Conservation (phyloP, 108 stramenopile genomes). For the Craspedostauros australis region DNA sequence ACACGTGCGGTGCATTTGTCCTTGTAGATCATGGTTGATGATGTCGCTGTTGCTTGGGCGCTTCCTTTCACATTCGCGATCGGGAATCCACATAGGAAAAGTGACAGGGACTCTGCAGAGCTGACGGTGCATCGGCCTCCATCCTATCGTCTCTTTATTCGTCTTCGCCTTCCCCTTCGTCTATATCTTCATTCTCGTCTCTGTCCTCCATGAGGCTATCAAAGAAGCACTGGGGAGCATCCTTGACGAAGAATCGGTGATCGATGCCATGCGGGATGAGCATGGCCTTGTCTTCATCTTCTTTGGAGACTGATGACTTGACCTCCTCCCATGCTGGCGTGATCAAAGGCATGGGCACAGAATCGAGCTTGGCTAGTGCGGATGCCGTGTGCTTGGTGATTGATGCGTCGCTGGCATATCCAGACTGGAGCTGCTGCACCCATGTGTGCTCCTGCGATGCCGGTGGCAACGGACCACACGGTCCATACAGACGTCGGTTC, state of each 20-base stretch:
- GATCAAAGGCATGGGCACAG: conserved; percentile 26
- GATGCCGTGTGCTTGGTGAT: conserved; percentile 3
- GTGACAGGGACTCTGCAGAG: too few species aligned
- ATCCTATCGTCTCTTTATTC: too few species aligned
- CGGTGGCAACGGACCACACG: conserved; percentile 80
- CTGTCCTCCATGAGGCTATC: conserved; percentile 42
- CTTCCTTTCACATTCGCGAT: too few species aligned
- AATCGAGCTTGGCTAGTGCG: not conserved
- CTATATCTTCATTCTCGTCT: too few species aligned
- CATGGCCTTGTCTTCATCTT: conserved; percentile 7
- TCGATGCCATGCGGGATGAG: conserved; percentile 51
- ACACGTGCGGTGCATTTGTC: too few species aligned
- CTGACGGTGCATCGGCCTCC: too few species aligned
- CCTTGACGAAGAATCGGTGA: conserved; percentile 78
- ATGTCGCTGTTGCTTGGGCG: too few species aligned
- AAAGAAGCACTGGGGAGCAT: conserved; percentile 63
- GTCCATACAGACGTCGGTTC: conserved; percentile 60
- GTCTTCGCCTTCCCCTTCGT: too few species aligned
- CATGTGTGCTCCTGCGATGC: conserved; percentile 58
- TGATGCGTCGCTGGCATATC: conserved; percentile 10
- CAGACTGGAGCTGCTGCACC: conserved; percentile 41
- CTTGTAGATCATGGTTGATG: too few species aligned
- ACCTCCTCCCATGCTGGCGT: conserved; percentile 69
- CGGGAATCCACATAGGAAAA: too few species aligned
- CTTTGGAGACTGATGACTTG: not conserved